Evolutionary conservation across 768 basidiomycete species (phyloP).

Genomic region (Pisolithus tinctorius): DNA sequence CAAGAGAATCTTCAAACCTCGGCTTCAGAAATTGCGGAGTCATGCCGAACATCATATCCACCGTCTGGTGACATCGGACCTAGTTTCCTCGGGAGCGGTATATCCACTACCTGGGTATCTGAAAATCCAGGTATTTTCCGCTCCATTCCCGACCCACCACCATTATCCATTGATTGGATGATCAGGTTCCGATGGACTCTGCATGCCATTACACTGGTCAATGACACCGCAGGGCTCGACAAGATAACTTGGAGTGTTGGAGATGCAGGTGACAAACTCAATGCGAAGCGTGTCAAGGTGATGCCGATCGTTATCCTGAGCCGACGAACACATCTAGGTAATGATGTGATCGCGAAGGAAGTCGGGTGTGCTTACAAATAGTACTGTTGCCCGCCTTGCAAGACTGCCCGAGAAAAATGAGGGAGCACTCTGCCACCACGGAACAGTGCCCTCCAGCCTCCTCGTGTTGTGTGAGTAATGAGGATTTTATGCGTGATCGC

Average conservation of each 20-base stretch:
- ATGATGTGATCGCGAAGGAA: not conserved
- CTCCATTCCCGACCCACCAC: not conserved
- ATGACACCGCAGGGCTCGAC: not conserved
- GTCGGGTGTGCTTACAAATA: slow-evolving; percentile 23
- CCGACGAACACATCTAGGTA: not conserved
- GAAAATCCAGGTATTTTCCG: not conserved
- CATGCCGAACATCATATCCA: not conserved
- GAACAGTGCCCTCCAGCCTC: slow-evolving; percentile 12
- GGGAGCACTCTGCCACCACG: slow-evolving; percentile 17
- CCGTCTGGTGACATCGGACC: not conserved
- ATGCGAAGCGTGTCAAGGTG: slow-evolving; percentile 1
- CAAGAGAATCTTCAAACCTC: too few species aligned
- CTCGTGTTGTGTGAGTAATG: slow-evolving; percentile 4
- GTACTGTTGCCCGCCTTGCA: slow-evolving; percentile 29
- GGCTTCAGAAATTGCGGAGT: too few species aligned
- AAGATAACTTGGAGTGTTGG: slow-evolving; percentile 1
- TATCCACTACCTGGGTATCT: not conserved
- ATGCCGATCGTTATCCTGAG: not conserved
- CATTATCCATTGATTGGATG: not conserved
- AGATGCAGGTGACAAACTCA: not conserved
- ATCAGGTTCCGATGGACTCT: not conserved
- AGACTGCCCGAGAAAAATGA: slow-evolving; percentile 17
- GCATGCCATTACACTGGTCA: slow-evolving; percentile 1
- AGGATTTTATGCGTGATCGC: slow-evolving; percentile 23
- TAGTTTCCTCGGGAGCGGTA: not conserved